Base-by-base conservation (phyloP, 768 basidiomycete species). In the Tylopilus subfusipes region DNA sequence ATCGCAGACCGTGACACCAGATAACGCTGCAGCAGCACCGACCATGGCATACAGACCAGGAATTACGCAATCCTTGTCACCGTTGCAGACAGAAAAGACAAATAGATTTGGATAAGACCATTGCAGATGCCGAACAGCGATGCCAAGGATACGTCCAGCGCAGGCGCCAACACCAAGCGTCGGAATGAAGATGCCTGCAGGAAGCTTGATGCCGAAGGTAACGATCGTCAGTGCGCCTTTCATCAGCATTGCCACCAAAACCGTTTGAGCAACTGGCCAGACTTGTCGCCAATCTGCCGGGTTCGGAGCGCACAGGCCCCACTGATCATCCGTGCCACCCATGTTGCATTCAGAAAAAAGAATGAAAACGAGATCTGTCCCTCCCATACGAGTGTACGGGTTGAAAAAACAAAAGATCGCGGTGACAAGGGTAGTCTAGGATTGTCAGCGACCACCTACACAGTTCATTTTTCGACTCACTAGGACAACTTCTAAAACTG, bases 131-230 rank as follows among this genome's bases (percentile, higher is more conserved):
- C 95, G 91, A 70, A 98, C 80, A 7, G 74, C 64, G 34, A 97
- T 82, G 33, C 96, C 96, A 33, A 93, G 63, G 33, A 98, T 82
- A 22, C 96, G 81, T 2, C 97, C 97, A 27, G 90, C 89, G 64
- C 93, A 95, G 0, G 95, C 95, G 24, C 96, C 95, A 12, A 96
- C 95, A 14, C 89, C 93, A 9, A 99, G 82, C 0, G 93, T 91
- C 0, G 97, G 97, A 38, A 99, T 92, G 72, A 99, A 99, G 60
- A 98, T 97, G 4, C 97, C 96, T 14, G 94, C 93, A 45, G 90
- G 90, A 18, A 93, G 64, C 64, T 88, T 90, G 73, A 96, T 91
- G 8, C 96, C 97, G 56, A 98, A 98, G 0, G 96, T 98, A 34
- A 96, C 78, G 48, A 93, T 75, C 0, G 93, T 94, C 51, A 97